Evolutionary conservation across 1,284 basidiomycete species (phyloP).

Genomic region (Cutaneotrichosporon sp.): DNA sequence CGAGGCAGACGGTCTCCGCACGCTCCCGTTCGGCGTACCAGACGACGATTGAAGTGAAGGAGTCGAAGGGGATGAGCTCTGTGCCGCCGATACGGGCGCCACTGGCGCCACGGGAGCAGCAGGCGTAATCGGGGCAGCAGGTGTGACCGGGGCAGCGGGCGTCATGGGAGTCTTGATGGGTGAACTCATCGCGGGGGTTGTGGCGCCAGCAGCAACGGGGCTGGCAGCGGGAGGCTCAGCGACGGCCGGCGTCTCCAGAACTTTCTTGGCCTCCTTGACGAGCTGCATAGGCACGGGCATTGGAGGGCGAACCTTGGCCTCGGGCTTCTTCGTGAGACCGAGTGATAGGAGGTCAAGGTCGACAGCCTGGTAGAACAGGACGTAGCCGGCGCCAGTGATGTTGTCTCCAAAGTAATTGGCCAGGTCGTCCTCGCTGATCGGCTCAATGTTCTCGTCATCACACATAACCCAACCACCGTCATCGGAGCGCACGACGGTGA

Average conservation of each 20-base stretch:
- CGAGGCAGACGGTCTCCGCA: background rate
- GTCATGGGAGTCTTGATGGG: background rate
- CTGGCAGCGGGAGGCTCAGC: background rate
- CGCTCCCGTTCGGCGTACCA: constrained; percentile 2
- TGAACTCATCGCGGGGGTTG: background rate
- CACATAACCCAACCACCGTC: constrained; percentile 80
- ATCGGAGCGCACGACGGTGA: constrained; percentile 83
- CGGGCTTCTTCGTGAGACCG: constrained; percentile 50
- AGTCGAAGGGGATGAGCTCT: background rate
- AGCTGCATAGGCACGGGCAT: background rate
- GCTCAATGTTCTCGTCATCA: constrained; percentile 87
- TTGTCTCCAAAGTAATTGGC: constrained; percentile 92
- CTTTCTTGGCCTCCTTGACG: constrained; percentile 3
- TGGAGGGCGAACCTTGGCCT: constrained; percentile 7
- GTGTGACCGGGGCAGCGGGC: background rate
- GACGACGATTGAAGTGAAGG: background rate
- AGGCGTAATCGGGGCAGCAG: background rate
- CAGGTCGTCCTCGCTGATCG: constrained; percentile 84
- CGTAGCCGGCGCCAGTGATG: constrained; percentile 82
- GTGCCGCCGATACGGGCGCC: background rate
- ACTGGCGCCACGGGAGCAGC: background rate
- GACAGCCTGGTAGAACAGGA: constrained; percentile 92
- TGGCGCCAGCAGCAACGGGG: background rate
- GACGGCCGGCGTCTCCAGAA: background rate
- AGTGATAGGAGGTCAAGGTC: constrained; percentile 70